phyloP scores from a whole-genome alignment of 108 stramenopile species.

The Stephanodiscus minutulus region DNA sequence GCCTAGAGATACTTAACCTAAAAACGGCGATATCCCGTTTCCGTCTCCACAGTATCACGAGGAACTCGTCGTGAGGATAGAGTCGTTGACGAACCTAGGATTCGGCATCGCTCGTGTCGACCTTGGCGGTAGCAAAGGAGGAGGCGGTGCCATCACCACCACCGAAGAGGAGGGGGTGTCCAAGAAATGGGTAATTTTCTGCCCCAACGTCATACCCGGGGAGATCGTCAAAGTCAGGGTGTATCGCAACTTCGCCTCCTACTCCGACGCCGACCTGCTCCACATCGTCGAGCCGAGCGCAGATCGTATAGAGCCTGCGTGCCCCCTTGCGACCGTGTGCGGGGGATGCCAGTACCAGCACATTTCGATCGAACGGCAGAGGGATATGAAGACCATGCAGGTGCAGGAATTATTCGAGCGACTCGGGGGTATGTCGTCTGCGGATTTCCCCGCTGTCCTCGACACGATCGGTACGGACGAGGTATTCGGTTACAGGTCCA shows the following conservation, averaged over 20 bases:
- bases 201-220: conserved; percentile 91
- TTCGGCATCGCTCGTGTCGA: conserved; percentile 69
- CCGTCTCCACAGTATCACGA: conserved; percentile 48
- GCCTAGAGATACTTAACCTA: no score
- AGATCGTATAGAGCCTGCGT: conserved; percentile 80
- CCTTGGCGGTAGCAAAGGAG: conserved; percentile 10
- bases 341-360: conserved; percentile 99
- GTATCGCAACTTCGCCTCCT: conserved; percentile 82
- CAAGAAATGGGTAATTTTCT: conserved; percentile 87
- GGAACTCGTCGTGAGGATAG: conserved; percentile 52
- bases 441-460: conserved; percentile 46
- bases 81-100: conserved; percentile 81
- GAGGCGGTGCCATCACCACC: not conserved
- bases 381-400: conserved; percentile 91
- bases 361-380: conserved; percentile 81
- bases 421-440: conserved; percentile 62
- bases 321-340: conserved; percentile 80
- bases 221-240: conserved; percentile 79
- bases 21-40: not conserved
- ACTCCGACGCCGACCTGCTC: conserved; percentile 91
- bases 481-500: conserved; percentile 88
- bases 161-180: conserved; percentile 12
- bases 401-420: conserved; percentile 78
- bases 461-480: conserved; percentile 89
- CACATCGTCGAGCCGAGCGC: conserved; percentile 78